phyloP scores from a whole-genome alignment of 1,284 basidiomycete genomes.

The Thecaphora thlaspeos region DNA sequence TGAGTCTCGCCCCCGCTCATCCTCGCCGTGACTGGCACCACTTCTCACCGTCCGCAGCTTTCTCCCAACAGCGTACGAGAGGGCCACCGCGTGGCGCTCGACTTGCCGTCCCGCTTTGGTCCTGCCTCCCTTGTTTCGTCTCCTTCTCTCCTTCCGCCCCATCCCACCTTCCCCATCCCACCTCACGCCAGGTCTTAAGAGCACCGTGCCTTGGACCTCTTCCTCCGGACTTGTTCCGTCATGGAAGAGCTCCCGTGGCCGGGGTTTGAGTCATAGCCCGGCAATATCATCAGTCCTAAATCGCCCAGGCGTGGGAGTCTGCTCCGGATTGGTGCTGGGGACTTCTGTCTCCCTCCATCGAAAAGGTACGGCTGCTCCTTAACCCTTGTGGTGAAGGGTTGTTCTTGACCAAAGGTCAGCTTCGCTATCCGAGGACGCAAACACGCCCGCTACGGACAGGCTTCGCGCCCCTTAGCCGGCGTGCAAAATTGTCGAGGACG shows the following conservation, averaged over 20 bases:
- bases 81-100: no score
- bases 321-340: neutral
- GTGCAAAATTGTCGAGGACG: no score
- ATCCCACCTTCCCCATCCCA: neutral
- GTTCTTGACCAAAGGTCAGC: neutral
- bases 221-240: neutral
- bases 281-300: slow-evolving; percentile 18
- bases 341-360: neutral
- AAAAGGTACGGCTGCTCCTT: neutral
- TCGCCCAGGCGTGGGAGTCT: neutral
- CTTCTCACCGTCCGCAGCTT: no score
- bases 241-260: slow-evolving; percentile 24
- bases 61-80: no score
- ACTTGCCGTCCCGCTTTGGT: slow-evolving; percentile 6
- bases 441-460: no score
- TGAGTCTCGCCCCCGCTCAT: no score
- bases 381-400: neutral
- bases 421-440: no score
- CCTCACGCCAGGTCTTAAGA: slow-evolving; percentile 40
- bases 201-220: slow-evolving; percentile 35
- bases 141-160: neutral
- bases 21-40: no score
- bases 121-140: slow-evolving; percentile 1
- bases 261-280: slow-evolving; percentile 47
- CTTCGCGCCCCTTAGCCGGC: no score